Base-by-base conservation (phyloP, 176 grass and related monocot genomes). In the Triticum urartu region DNA sequence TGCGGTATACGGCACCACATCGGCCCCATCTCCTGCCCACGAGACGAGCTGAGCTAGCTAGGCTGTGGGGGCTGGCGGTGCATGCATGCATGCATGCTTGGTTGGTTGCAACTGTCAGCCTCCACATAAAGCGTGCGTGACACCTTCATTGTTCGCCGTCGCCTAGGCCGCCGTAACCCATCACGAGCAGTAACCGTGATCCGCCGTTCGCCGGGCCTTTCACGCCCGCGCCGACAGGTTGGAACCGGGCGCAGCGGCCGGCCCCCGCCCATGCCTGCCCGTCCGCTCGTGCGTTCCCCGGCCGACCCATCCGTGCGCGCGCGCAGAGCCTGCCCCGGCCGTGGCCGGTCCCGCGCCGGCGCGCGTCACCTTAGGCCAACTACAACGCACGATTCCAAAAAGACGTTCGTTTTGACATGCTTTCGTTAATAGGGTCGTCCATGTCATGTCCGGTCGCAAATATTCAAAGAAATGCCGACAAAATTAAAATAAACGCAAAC, bases 191-290 rank as follows among this genome's bases (percentile, higher is more conserved):
- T 20, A 34, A 48, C 26, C 15, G 62, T 14, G 20, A 42, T 22
- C n/a, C 77, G 14, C 54, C 54, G 17, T 59, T 21, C 54, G 1
- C 54, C 50, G 50, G 50, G 13, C 50, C 17, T 5, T 52, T 7
- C 25, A 80, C 76, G 67, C 76, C 82, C 43, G 60, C 83, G 69
- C 89, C 84, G 79, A 87, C 73, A 78, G 79, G 73, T 77, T 83
- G 72, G 79, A 71, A 61, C 64, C 25, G 52, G 24, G 28, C 33
- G 74, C 20, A 56, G 58, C 18, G 35, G 11, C 50, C 32, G 17
- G 77, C 58, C 35, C 35, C 59, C 47, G 9, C 48, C 48, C 47
- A 52, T 30, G 72, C 59, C 36, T 4, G 35, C 8, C 50, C 54
- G 78, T 5, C 9, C 45, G 25, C 10, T 3, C 24, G 20, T 48